phyloP scores from a whole-genome alignment of 495 filamentous ascomycete species.

The Daldinia caldariorum region DNA sequence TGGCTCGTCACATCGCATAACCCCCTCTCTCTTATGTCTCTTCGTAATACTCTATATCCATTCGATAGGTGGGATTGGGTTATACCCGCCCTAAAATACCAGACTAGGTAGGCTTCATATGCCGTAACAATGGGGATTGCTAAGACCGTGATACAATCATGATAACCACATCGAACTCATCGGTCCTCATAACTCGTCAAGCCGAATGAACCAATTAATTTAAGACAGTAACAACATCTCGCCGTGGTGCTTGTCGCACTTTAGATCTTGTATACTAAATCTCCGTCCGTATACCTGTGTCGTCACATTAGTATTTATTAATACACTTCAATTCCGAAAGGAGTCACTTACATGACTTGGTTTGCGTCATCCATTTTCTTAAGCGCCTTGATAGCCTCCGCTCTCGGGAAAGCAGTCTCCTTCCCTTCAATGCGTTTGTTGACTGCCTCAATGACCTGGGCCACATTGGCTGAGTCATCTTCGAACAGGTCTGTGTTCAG shows the following conservation, averaged over 20 bases:
- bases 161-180: neutral
- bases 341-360: conserved; percentile 84
- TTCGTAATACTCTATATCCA: conserved; percentile 2
- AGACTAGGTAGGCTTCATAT: neutral
- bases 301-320: conserved; percentile 44
- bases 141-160: conserved; percentile 4
- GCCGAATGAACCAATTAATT: conserved; percentile 1
- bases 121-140: neutral
- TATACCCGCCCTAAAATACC: neutral
- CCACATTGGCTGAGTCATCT: conserved; percentile 80
- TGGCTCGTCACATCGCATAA: conserved; percentile 7
- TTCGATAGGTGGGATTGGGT: neutral
- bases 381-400: conserved; percentile 81
- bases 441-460: conserved; percentile 78
- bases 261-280: conserved; percentile 58
- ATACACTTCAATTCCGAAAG: neutral
- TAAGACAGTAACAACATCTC: neutral
- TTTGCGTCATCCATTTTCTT: conserved; percentile 82
- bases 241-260: neutral
- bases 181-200: conserved; percentile 1
- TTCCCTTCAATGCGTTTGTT: conserved; percentile 72
- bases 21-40: neutral
- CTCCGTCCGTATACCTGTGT: conserved; percentile 57
- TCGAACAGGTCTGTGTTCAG: conserved; percentile 81
- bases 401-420: conserved; percentile 67